These are phyloP conservation scores for Aspergillus sclerotioniger DNA, from an alignment of 495 filamentous ascomycete species.

Conservation along the genomic window DNA sequence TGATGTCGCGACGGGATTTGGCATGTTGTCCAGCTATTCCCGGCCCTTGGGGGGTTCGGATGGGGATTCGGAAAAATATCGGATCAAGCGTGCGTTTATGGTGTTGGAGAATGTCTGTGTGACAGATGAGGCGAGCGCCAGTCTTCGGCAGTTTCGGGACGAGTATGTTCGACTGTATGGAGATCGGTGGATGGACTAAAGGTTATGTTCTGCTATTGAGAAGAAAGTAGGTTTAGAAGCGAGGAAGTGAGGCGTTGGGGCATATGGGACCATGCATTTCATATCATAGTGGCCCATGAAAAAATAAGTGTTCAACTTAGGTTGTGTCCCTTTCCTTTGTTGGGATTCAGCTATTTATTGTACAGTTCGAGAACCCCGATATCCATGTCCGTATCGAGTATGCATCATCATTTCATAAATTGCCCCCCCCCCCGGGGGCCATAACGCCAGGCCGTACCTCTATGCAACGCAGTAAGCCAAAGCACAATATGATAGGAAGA, in stretches of 20 bases:
- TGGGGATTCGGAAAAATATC: conserved; percentile 24
- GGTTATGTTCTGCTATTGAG: not conserved
- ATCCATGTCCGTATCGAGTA: not conserved
- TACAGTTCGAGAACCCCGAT: not conserved
- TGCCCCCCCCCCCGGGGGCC: not conserved
- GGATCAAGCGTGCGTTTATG: conserved; percentile 45
- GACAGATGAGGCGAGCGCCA: conserved; percentile 47
- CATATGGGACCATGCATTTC: too few species aligned
- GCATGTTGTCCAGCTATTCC: conserved; percentile 24
- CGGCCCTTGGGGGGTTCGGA: conserved; percentile 16
- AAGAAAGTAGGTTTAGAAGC: not conserved
- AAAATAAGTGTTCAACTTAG: too few species aligned
- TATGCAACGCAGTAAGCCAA: conserved; percentile 7
- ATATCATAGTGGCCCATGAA: too few species aligned
- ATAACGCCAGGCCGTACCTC: conserved; percentile 9
- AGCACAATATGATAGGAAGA: not conserved
- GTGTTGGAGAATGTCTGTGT: conserved; percentile 46
- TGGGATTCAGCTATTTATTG: conserved; percentile 1
- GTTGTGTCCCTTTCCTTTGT: not conserved
- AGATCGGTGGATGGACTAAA: conserved; percentile 19
- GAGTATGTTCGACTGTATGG: conserved; percentile 36
- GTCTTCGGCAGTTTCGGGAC: conserved; percentile 46
- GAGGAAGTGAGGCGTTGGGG: not conserved
- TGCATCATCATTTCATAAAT: conserved; percentile 6
- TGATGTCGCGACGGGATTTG: conserved; percentile 23